Evolutionary conservation across 1,284 basidiomycete species (phyloP).

Genomic region (Sutorius eximius): DNA sequence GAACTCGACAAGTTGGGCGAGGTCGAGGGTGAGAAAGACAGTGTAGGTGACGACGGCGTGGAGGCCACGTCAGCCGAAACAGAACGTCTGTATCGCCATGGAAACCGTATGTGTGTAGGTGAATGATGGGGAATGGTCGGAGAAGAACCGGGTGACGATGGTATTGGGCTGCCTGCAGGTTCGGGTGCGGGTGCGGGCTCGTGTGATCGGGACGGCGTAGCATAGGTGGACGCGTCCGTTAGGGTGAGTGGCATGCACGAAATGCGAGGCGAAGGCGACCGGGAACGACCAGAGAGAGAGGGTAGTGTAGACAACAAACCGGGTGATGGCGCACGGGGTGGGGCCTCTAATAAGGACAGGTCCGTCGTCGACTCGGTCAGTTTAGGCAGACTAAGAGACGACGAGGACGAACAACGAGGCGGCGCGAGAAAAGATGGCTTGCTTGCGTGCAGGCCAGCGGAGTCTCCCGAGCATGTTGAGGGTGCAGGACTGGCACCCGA

Average conservation of each 20-base stretch:
- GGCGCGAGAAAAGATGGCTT: constrained; percentile 21
- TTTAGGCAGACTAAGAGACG: constrained; percentile 27
- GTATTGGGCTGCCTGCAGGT: neutral
- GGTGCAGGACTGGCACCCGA: constrained; percentile 11
- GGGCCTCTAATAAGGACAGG: constrained; percentile 5
- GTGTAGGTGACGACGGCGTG: neutral
- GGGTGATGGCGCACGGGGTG: constrained; percentile 26
- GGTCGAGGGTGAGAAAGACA: constrained; percentile 3
- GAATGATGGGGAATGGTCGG: neutral
- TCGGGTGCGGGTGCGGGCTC: neutral
- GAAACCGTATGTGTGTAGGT: neutral
- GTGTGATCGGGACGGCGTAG: neutral
- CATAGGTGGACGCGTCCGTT: neutral
- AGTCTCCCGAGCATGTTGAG: constrained; percentile 24
- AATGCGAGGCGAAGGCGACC: constrained; percentile 8
- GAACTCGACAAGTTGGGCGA: constrained; percentile 9
- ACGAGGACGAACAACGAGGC: constrained; percentile 25
- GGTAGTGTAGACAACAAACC: constrained; percentile 23
- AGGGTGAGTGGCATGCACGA: constrained; percentile 4
- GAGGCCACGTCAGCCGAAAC: constrained; percentile 8
- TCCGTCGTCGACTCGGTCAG: constrained; percentile 14
- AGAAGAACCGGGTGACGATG: neutral
- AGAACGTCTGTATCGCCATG: constrained; percentile 12
- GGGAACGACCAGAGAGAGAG: constrained; percentile 21
- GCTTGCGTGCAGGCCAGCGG: neutral